These are phyloP conservation scores for Eimeria necatrix DNA, from an alignment of 169 alveolate species.

Conservation along the genomic window DNA sequence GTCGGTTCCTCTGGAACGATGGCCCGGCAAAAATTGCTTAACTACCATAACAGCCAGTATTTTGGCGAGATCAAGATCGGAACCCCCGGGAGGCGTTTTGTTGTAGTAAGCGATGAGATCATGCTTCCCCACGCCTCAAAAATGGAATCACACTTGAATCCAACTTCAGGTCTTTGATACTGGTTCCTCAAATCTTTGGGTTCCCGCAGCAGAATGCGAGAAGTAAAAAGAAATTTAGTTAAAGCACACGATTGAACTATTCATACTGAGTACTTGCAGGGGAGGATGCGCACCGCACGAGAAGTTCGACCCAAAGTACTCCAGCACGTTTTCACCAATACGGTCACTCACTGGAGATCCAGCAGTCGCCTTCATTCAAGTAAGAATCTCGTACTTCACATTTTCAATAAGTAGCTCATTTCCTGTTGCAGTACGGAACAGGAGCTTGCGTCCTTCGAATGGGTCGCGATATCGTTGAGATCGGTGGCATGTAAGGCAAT, in stretches of 20 bases:
- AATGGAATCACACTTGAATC: not conserved
- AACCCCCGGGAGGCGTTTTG: conserved; percentile 91
- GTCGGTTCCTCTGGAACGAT: conserved; percentile 75
- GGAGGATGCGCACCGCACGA: conserved; percentile 93
- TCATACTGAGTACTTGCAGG: conserved; percentile 71
- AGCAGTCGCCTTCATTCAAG: conserved; percentile 83
- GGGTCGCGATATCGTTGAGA: conserved; percentile 81
- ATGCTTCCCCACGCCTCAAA: not conserved
- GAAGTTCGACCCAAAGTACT: conserved; percentile 88
- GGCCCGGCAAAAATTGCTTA: conserved; percentile 88
- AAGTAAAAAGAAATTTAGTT: not conserved
- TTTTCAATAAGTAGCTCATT: not conserved
- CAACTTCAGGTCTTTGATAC: conserved; percentile 90
- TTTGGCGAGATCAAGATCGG: conserved; percentile 94
- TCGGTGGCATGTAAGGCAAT: conserved; percentile 79
- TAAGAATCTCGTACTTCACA: not conserved
- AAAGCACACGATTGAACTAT: not conserved
- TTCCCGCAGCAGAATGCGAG: conserved; percentile 91
- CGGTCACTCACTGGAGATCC: conserved; percentile 81
- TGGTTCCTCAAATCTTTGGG: conserved; percentile 94
- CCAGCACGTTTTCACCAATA: conserved; percentile 87
- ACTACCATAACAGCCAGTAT: conserved; percentile 94
- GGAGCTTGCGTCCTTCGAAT: conserved; percentile 81
- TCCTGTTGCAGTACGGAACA: conserved; percentile 77
- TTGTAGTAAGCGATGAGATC: conserved; percentile 86